Conservation (phyloP, 768 basidiomycete genomes). For the Hericium rajendrae region DNA sequence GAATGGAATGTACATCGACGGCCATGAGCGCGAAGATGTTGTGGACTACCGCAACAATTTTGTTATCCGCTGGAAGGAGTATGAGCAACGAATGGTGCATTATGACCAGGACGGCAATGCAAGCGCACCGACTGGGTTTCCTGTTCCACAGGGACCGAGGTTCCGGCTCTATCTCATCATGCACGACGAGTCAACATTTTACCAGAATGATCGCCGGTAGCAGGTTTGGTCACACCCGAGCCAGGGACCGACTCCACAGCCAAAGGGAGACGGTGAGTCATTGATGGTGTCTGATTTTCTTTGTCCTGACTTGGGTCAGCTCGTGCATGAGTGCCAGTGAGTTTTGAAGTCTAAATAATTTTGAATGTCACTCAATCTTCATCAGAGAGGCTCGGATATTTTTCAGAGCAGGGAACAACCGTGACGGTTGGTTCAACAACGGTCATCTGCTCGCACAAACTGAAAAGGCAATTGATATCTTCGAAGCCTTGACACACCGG, state of each 20-base stretch:
- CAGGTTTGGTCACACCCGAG: constrained; percentile 19
- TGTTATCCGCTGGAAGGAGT: no score
- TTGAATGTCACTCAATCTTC: no score
- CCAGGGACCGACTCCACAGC: neutral
- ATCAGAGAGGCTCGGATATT: constrained; percentile 13
- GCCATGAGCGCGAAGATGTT: constrained; percentile 27
- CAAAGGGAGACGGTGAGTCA: no score
- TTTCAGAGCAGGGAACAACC: constrained; percentile 23
- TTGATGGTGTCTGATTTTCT: no score
- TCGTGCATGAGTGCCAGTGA: constrained; percentile 23
- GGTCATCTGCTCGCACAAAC: constrained; percentile 20
- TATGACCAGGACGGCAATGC: no score
- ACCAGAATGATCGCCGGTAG: constrained; percentile 24
- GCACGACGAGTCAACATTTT: constrained; percentile 22
- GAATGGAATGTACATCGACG: constrained; percentile 30
- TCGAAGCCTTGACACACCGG: constrained; percentile 18
- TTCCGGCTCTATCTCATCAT: no score
- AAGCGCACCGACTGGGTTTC: no score
- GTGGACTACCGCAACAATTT: constrained; percentile 13
- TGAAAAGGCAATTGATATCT: constrained; percentile 22
- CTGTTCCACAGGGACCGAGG: no score
- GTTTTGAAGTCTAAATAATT: neutral
- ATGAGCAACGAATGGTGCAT: no score
- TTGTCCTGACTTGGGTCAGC: no score
- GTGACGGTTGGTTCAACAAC: constrained; percentile 23